These are phyloP conservation scores for Trichocladium antarcticum DNA, from an alignment of 495 filamentous ascomycete genomes.

Conservation along the genomic window DNA sequence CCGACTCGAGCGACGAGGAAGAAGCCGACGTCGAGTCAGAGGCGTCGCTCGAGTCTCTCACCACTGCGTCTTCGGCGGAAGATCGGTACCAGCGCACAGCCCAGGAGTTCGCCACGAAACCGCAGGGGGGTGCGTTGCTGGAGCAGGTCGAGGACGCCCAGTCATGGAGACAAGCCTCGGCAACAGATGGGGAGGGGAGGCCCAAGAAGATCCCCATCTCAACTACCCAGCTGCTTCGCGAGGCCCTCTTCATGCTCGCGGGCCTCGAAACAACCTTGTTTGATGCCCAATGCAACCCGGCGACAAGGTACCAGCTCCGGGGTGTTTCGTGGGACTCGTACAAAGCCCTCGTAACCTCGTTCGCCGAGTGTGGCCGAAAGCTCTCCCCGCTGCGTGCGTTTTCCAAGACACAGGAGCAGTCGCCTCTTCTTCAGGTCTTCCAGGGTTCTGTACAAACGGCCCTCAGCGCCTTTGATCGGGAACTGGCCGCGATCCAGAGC, in stretches of 20 bases:
- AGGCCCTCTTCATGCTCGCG: conserved; percentile 73
- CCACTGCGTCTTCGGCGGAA: conserved; percentile 17
- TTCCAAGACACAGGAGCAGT: conserved; percentile 21
- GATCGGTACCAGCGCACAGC: conserved; percentile 31
- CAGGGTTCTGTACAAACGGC: conserved; percentile 34
- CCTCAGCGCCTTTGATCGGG: conserved; percentile 34
- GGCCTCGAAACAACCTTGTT: conserved; percentile 70
- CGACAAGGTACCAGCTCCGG: conserved; percentile 27
- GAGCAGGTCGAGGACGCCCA: conserved; percentile 47
- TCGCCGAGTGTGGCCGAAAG: conserved; percentile 32
- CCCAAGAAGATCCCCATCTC: conserved; percentile 44
- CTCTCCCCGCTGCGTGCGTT: conserved; percentile 31
- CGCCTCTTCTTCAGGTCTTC: conserved; percentile 42
- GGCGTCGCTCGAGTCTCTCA: conserved; percentile 22
- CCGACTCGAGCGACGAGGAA: conserved; percentile 52
- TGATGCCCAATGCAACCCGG: conserved; percentile 28
- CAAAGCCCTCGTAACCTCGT: conserved; percentile 30
- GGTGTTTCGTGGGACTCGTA: conserved; percentile 33
- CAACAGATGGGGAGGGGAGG: conserved; percentile 24
- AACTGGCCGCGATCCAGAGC: conserved; percentile 36
- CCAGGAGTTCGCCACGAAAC: conserved; percentile 25
- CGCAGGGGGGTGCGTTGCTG: conserved; percentile 34
- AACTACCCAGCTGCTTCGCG: conserved; percentile 64
- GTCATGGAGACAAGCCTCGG: conserved; percentile 45
- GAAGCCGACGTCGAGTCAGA: conserved; percentile 28